Evolutionary conservation across 73 alveolate genomes (phyloP).

Genomic region (Paramecium tetraurelia): DNA sequence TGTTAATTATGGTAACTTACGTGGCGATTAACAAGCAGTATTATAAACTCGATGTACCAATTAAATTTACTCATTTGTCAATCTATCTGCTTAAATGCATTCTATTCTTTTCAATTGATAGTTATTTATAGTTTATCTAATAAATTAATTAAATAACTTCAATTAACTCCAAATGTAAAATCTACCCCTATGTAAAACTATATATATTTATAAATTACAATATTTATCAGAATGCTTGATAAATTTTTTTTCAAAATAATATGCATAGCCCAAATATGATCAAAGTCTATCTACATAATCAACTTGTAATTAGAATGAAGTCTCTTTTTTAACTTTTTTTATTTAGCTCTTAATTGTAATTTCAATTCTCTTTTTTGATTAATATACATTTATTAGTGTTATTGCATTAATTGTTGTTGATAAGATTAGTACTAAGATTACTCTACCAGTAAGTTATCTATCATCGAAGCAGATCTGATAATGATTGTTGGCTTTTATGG

Average conservation of each 20-base stretch:
- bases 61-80: not conserved
- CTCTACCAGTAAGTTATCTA: not conserved
- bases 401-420: not conserved
- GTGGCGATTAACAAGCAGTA: not conserved
- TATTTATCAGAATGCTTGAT: conserved; percentile 26
- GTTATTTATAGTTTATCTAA: not conserved
- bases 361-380: conserved; percentile 40
- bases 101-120: not conserved
- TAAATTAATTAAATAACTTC: not conserved
- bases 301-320: not conserved
- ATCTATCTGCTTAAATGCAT: not conserved
- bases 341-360: not conserved
- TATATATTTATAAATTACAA: not conserved
- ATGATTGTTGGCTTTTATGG: not conserved
- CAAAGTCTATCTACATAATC: not conserved
- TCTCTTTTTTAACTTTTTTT: not conserved
- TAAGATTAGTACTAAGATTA: not conserved
- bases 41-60: not conserved
- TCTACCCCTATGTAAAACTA: conserved; percentile 32
- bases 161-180: conserved; percentile 28
- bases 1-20: not conserved
- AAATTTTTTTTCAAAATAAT: conserved; percentile 29
- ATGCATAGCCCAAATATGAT: conserved; percentile 22
- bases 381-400: not conserved
- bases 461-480: not conserved